Evolutionary conservation across 345 rosid genomes (phyloP), one percentile per base, ranked within the genome.

Genomic region (Citrus mangshanensis): DNA sequence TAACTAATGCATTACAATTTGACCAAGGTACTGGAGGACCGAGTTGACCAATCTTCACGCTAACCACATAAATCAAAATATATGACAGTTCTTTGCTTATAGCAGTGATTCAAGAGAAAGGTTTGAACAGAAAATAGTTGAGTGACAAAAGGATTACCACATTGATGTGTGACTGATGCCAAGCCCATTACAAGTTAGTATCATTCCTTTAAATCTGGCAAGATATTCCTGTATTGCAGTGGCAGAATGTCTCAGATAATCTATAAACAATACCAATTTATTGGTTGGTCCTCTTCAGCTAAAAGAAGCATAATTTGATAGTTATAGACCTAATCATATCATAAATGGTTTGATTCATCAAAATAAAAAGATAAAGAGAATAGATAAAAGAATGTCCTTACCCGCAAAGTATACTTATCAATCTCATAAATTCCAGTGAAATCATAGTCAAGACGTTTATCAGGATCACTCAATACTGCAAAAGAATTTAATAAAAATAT

Each of bases 111-210:
- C 68, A 30, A 30, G 22, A 16, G 28, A 28, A 60, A 18, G 27
- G 27, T 74, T 70, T 38, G 63, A 68, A 34, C 34, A 77, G 72
- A 30, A 5, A 19, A 32, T 28, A 16, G 35, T 56, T 28, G 54
- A 27, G 59, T 49, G 28, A 27, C 73, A 67, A 60, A 73, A 69
- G 67, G 79, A 75, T 83, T 85, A 92, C 94, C 94, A 88, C 73
- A 66, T 82, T 60, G 95, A 87, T 74, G 94, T 72, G 35, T 86
- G 92, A 78, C 86, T 83, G 54, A 93, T 93, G 65, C 96, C 96
- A n/a, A 93, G 98, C 37, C 96, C 98, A 61, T 93, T 91, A 88
- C 96, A 93, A 40, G 98, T 93, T 77, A 93, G 91, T 70, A 90
- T 93, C 94, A 93, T 90, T 83, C 98, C 98, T 83, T 93, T 93